phyloP scores from a whole-genome alignment of 768 basidiomycete species.

The Podaxis carcinomalis region DNA sequence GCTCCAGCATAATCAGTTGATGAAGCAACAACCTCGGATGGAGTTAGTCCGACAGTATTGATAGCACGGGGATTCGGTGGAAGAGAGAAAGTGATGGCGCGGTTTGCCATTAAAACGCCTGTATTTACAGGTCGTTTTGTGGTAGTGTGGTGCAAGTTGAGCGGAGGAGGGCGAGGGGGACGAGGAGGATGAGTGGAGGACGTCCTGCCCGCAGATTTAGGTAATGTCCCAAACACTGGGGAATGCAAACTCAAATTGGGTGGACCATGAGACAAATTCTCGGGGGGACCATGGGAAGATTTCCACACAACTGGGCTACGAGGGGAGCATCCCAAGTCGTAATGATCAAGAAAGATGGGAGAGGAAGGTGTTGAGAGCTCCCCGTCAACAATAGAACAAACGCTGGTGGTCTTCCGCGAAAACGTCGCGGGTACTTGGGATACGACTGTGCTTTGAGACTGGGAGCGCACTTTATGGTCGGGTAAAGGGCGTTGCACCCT shows the following conservation, averaged over 20 bases:
- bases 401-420: conserved; percentile 1
- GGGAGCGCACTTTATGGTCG: neutral
- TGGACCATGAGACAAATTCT: conserved; percentile 20
- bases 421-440: neutral
- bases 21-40: neutral
- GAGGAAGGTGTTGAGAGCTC: neutral
- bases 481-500: neutral
- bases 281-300: conserved; percentile 18
- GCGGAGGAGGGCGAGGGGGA: conserved; percentile 18
- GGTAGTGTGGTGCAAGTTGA: neutral
- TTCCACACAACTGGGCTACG: neutral
- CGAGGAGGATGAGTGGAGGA: conserved; percentile 13
- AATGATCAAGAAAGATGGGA: neutral
- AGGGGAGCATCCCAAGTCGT: neutral
- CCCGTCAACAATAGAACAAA: conserved; percentile 1
- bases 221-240: conserved; percentile 13
- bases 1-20: neutral
- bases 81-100: conserved; percentile 1
- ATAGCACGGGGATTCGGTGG: conserved; percentile 1
- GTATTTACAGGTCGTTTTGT: conserved; percentile 5
- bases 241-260: conserved; percentile 14
- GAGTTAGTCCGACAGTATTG: neutral
- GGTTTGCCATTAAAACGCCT: conserved; percentile 1
- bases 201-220: conserved; percentile 15
- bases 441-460: neutral